phyloP scores from a whole-genome alignment of 179 eudicot genomes.

The Pouteria campechiana region DNA sequence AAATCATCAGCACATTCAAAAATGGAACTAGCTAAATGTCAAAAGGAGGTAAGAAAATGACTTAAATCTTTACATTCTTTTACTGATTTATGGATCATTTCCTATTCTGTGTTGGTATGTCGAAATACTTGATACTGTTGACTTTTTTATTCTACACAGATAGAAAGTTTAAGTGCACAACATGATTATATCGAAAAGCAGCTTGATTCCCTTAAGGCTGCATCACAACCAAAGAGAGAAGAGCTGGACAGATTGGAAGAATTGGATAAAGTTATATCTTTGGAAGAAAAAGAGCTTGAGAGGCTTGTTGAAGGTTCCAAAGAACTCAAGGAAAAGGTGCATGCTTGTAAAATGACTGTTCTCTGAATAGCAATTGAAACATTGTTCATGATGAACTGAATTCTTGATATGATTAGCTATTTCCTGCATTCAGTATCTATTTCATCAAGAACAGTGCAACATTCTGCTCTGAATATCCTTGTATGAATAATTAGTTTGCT shows the following conservation, averaged over 20 bases:
- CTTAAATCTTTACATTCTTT: neutral
- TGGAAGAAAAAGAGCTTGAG: constrained; percentile 67
- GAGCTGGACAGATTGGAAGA: constrained; percentile 55
- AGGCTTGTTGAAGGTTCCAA: constrained; percentile 60
- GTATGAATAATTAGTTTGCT: too few relatives aligned
- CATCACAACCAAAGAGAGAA: constrained; percentile 62
- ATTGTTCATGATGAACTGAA: too few relatives aligned
- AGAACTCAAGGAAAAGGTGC: constrained; percentile 81
- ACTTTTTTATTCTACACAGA: constrained; percentile 20
- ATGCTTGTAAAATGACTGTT: too few relatives aligned
- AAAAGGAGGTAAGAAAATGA: constrained; percentile 55
- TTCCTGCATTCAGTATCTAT: too few relatives aligned
- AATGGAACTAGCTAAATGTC: constrained; percentile 79
- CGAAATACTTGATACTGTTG: neutral
- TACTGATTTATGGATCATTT: neutral
- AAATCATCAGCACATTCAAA: constrained; percentile 47
- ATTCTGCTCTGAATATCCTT: too few relatives aligned
- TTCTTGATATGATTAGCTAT: too few relatives aligned
- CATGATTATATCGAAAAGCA: constrained; percentile 57
- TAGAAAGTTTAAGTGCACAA: constrained; percentile 70
- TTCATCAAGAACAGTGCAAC: neutral
- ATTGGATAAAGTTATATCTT: constrained; percentile 34
- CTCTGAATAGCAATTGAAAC: too few relatives aligned
- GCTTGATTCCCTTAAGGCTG: constrained; percentile 62
- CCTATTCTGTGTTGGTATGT: neutral